Evolutionary conservation across 2,329 filamentous ascomycete genomes (phyloP), one percentile per base, ranked within the genome.

Genomic region (Sporothrix brasiliensis): DNA sequence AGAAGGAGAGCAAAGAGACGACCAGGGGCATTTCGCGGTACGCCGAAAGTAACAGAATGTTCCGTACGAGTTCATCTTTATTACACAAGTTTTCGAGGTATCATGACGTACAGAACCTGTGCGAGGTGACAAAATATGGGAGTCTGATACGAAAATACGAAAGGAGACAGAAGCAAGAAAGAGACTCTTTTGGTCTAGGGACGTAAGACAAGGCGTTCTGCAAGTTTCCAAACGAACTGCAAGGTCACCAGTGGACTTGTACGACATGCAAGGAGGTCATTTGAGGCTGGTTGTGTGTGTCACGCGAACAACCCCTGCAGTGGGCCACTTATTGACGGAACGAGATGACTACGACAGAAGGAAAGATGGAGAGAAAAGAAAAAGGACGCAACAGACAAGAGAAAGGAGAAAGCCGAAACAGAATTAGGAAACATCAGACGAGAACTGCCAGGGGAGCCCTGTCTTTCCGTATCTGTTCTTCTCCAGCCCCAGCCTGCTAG

Each of bases 251-350:
- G n/a, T 10, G 16, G 61, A 6, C 61, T 49, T 49, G 61, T 65
- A 24, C 10, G 14, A 50, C 61, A 27, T 24, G 11, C 39, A 61
- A 34, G 21, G 41, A 27, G 41, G 19, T 9, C 7, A 27, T 16
- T 61, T 34, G 41, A 67, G 49, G 49, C n/a, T 39, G 49, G 49
- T 6, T 67, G 49, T 53, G 24, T 14, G 63, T 41, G 63, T 67
- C 63, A 52, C 47, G 30, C 47, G 63, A 3, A 21, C 2, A 13
- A n/a, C 47, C 63, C 63, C 27, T 34, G 47, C 16, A 21, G 24
- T 21, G 9, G n/a, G 56, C 19, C n/a, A 13, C n/a, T 7, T 54
- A 21, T 13, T 13, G 52, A 27, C 24, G 58, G 61, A 50, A 50
- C 16, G 9, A 24, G 61, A 65, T n/a, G 5, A 27, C 19, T 3